Base-by-base conservation (phyloP, 148 eudicot genomes). In the Euryodendron excelsum region DNA sequence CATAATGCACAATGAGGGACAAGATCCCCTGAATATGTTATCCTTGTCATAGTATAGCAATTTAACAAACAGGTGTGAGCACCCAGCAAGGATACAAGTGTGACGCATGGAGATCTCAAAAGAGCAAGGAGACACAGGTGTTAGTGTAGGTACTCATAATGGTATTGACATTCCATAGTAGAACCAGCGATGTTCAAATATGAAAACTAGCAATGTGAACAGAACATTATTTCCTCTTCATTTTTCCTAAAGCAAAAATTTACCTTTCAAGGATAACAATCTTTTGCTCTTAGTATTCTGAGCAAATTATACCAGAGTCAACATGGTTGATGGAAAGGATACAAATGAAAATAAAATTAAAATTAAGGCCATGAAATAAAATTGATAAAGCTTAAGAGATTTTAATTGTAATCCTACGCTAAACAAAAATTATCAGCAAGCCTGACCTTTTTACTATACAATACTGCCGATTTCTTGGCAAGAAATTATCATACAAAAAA, bases 401-500 rank as follows among this genome's bases (percentile, higher is more conserved):
- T 31, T 12, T 15, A 21, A 45, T 17, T 44, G 1, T 18, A 50
- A 71, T 45, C 48, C 52, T 27, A 59, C 3, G 60, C 20, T 56
- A 25, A 59, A 59, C 5, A 1, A 23, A 59, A 59, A 59, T 23
- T 59, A n/a, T 59, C 31, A 27, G 12, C 63, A 59, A 59, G 63
- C 63, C 37, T 14, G 36, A 12, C 18, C 37, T 62, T n/a, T 62
- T 59, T 6, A 23, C n/a, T n/a, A 70, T 48, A 47, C 36, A 31
- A 21, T 73, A 36, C 21, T 56, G 31, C 66, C 28, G 15, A 74
- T 37, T 59, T 74, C 36, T 58, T 36, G 11, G 47, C 39, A 74
- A 71, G 39, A 27, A 74, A 58, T 74, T 8, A 25, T 37, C 77
- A 37, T 25, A 39, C n/a, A n/a, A n/a, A n/a, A 74, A 58, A 45